These are phyloP conservation scores for Phragmites australis DNA, from an alignment of 176 grass and related monocot genomes.

Conservation along the genomic window DNA sequence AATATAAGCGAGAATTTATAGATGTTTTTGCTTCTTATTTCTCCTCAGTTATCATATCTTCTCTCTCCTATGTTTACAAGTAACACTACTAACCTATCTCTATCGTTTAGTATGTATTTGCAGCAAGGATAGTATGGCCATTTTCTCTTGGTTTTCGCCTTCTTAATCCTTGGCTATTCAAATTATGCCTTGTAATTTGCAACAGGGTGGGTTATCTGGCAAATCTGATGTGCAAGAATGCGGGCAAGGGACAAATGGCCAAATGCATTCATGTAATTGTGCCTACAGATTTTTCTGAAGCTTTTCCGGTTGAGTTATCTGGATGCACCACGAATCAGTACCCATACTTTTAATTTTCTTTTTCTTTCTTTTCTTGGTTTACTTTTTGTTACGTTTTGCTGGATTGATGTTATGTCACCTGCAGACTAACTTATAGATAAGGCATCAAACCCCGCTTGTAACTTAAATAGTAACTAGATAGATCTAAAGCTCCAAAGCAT, in stretches of 20 bases:
- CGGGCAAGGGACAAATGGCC: conserved; percentile 11
- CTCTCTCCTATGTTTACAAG: no score
- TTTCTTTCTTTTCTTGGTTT: no score
- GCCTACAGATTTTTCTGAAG: background rate
- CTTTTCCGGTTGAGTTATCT: conserved; percentile 20
- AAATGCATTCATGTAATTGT: conserved; percentile 22
- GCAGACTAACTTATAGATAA: conserved; percentile 28
- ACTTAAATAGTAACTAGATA: conserved; percentile 34
- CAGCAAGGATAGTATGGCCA: background rate
- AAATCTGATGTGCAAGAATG: conserved; percentile 11
- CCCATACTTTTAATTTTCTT: background rate
- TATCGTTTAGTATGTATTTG: background rate
- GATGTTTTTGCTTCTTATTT: background rate
- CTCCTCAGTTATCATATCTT: background rate
- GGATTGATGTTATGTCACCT: background rate
- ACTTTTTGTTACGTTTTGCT: conserved; percentile 28
- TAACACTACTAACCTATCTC: no score
- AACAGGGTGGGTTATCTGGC: no score
- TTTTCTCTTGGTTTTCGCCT: conserved; percentile 8
- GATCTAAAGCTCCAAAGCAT: conserved; percentile 37
- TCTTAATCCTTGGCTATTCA: background rate
- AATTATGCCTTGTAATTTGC: no score
- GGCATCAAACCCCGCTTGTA: conserved; percentile 28
- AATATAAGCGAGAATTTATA: background rate
- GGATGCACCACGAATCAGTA: conserved; percentile 4